Evolutionary conservation across 169 alveolate species (phyloP), one percentile per base, ranked within the genome.

Genomic region (Babesia ovata): DNA sequence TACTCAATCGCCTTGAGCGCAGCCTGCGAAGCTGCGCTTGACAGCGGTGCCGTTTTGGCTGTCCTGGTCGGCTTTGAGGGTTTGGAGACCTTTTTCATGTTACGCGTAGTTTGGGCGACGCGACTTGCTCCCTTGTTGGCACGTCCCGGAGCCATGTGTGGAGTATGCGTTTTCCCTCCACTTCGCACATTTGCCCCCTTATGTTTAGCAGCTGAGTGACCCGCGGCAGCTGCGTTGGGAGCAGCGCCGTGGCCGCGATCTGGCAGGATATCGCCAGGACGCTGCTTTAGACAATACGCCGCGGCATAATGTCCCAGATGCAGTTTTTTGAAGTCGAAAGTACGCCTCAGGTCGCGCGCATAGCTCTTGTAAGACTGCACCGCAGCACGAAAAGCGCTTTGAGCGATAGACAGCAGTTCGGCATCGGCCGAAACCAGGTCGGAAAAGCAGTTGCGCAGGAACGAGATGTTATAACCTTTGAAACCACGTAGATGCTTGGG

Each of bases 291-390:
- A 59, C 86, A 74, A 39, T 75, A 73, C 3, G 90, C 75, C 19
- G 90, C 72, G 13, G 90, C 90, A 29, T 74, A 74, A 71, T 83
- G 90, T 0, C 90, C 90, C 48, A 83, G 63, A 48, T 83, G 90
- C 29, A 83, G 49, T 29, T 73, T 62, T 62, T 66, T 75, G 48
- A 83, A 83, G 62, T 83, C 72, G 52, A 83, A 83, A 3, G 63
- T 45, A 29, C 73, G 78, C 72, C 90, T 26, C 75, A 83, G 45
- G 11, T 83, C 86, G 58, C 58, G 60, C n/a, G 86, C 42, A 33
- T 74, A 74, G 9, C 86, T 83, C 63, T 75, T 73, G 71, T 83
- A 83, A 7, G 90, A 73, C 83, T 73, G 79, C 48, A 81, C 75
- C n/a, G 88, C 72, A 4, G 88, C 57, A 17, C 69, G 46, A 45